Percentiles rank a stretch among this genome's conserved stretches.
Evolutionary conservation across 2,329 filamentous ascomycete species (phyloP).

Genomic region (Arthrobotrys sphaeroides): DNA sequence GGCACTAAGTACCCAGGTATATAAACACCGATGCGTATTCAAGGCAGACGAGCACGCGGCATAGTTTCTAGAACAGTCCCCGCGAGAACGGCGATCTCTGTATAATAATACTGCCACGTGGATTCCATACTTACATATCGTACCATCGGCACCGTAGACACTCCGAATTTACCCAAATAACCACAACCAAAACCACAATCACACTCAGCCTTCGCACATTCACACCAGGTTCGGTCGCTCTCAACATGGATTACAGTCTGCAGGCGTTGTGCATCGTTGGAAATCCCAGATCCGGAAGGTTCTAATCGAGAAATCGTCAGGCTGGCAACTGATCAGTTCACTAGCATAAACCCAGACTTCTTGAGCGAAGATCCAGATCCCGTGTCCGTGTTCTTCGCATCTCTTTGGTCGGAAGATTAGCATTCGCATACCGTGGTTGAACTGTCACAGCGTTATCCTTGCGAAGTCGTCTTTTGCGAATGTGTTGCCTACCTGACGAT

Average conservation of each 20-base stretch:
- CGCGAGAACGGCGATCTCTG: no score
- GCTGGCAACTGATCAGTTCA: slow-evolving; percentile 45
- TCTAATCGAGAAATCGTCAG: slow-evolving; percentile 19
- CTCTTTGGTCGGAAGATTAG: neutral
- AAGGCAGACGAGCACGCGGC: neutral
- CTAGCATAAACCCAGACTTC: neutral
- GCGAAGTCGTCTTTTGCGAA: neutral
- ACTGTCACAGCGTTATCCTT: neutral
- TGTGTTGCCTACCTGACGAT: neutral
- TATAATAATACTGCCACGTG: neutral
- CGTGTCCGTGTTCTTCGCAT: slow-evolving; percentile 8
- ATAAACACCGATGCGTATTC: neutral
- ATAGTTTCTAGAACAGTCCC: neutral
- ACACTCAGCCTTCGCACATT: neutral
- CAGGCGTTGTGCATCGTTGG: neutral
- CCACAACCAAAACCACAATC: neutral
- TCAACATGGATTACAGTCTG: slow-evolving; percentile 9
- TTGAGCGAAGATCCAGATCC: slow-evolving; percentile 10
- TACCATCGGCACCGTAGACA: no score
- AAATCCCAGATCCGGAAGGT: slow-evolving; percentile 36
- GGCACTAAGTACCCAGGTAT: neutral
- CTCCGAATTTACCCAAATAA: no score
- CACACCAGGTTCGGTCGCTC: neutral
- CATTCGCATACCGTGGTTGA: slow-evolving; percentile 27
- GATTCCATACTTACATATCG: neutral